These are phyloP conservation scores for Camelina hispida DNA, from an alignment of 345 rosid species.

Conservation along the genomic window DNA sequence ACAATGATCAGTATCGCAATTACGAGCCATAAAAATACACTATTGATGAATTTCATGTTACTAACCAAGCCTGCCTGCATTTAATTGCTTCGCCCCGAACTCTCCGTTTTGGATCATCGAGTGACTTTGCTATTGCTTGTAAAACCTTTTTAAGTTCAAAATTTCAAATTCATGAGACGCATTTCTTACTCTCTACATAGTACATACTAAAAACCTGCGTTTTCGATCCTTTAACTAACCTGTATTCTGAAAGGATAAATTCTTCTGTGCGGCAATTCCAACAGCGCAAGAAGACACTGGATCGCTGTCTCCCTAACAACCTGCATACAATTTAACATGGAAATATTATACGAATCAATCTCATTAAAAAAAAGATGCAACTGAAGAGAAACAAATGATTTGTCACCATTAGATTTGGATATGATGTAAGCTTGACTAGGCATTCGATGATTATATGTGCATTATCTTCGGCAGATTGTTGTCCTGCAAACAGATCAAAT, in stretches of 20 bases:
- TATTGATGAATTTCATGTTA: neutral
- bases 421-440: conserved; percentile 56
- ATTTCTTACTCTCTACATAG: conserved; percentile 6
- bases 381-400: neutral
- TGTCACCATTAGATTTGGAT: conserved; percentile 76
- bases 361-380: neutral
- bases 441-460: conserved; percentile 62
- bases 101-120: conserved; percentile 81
- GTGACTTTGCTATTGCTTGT: conserved; percentile 60
- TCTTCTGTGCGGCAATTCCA: conserved; percentile 69
- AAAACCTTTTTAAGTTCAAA: conserved; percentile 52
- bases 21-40: neutral
- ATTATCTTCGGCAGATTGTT: conserved; percentile 63
- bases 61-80: conserved; percentile 88
- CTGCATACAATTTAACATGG: conserved; percentile 47
- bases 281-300: conserved; percentile 77
- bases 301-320: conserved; percentile 85
- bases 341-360: neutral
- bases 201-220: neutral
- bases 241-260: conserved; percentile 74
- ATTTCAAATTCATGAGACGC: neutral
- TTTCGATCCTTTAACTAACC: conserved; percentile 50
- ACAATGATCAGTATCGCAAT: conserved; percentile 13
- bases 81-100: conserved; percentile 84
- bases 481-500: conserved; percentile 52